Conservation (phyloP, 2,329 filamentous ascomycete genomes). For the Trichophyton mentagrophytes region DNA sequence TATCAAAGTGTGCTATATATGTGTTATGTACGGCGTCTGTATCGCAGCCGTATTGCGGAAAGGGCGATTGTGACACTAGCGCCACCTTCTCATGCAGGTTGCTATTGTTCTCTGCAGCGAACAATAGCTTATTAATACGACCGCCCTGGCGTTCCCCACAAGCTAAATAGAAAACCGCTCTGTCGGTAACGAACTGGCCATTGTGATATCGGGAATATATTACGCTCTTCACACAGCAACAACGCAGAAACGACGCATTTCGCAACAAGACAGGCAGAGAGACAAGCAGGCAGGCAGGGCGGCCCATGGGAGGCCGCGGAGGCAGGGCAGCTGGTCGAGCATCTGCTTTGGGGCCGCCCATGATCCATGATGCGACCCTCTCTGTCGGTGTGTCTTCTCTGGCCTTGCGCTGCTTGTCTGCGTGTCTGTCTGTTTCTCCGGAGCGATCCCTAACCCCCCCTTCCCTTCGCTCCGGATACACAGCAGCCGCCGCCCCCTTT, state of each 20-base stretch:
- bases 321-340: not conserved
- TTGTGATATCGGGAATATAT: not conserved
- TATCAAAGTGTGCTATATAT: not conserved
- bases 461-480: not conserved
- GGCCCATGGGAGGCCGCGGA: not conserved
- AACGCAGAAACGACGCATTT: not conserved
- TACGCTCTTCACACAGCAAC: not conserved
- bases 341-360: not conserved
- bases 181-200: not conserved
- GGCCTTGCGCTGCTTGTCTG: not conserved
- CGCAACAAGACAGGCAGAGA: not conserved
- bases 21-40: not conserved
- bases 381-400: not conserved
- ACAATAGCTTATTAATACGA: conserved; percentile 4
- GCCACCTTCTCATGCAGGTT: conserved; percentile 1
- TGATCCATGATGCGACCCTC: not conserved
- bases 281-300: not conserved
- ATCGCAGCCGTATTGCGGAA: conserved; percentile 1
- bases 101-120: conserved; percentile 4
- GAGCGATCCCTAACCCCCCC: not conserved
- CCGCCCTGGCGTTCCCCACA: not conserved
- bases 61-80: conserved; percentile 3
- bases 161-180: conserved; percentile 1
- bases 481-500: not conserved
- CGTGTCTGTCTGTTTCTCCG: not conserved